phyloP scores from a whole-genome alignment of 2,329 filamentous ascomycete species.

The Bipolaris zeicola region DNA sequence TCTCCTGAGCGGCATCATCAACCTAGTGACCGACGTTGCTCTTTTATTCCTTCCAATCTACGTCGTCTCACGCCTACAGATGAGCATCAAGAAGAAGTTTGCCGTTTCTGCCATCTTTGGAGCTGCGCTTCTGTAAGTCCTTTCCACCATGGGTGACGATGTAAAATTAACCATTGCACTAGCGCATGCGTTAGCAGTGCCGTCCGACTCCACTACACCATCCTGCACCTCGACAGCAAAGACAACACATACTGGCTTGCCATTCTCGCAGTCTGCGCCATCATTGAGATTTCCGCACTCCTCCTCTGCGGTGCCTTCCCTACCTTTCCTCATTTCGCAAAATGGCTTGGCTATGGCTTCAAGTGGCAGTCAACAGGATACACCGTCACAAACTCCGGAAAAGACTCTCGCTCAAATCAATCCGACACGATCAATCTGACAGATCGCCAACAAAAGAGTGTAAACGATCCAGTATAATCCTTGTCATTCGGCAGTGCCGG shows the following conservation, averaged over 20 bases:
- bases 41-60: background rate
- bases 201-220: constrained; percentile 8
- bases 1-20: constrained; percentile 19
- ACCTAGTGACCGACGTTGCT: constrained; percentile 15
- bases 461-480: background rate
- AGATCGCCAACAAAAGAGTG: background rate
- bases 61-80: background rate
- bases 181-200: constrained; percentile 7
- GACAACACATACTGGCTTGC: constrained; percentile 22
- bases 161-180: background rate
- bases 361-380: background rate
- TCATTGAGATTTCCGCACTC: constrained; percentile 14
- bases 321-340: constrained; percentile 20
- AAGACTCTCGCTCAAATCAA: background rate
- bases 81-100: constrained; percentile 6
- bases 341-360: background rate
- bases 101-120: constrained; percentile 8
- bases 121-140: background rate
- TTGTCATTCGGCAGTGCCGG: background rate
- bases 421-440: background rate
- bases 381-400: background rate
- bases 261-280: constrained; percentile 10
- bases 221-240: constrained; percentile 1
- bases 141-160: background rate
- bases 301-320: constrained; percentile 24